Base-by-base conservation (phyloP, 1,139 yeast species). In the Blastobotrys capitulatus region DNA sequence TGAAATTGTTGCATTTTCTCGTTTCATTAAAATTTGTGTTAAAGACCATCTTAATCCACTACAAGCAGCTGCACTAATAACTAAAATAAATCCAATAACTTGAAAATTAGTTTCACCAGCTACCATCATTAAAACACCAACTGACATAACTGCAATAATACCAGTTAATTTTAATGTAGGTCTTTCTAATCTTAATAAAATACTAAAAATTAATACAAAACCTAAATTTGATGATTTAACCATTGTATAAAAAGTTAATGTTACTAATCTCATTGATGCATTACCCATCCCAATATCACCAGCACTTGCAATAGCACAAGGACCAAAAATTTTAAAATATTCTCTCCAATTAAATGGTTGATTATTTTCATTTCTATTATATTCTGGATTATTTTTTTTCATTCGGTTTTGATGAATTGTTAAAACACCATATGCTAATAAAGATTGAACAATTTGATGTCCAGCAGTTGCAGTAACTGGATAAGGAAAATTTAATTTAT, bases 251-350 rank as follows among this genome's bases (percentile, higher is more conserved):
- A 90, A 78, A 25, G 92, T 82, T 54, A 92, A 74, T 2, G 96
- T 80, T 44, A 92, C 86, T 63, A 78, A 82, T 55, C 83, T 76
- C 60, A 90, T 78, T 34, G 96, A 84, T 32, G 85, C 80, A 65
- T 92, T 92, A 32, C 96, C 92, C 57, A 89, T 75, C 2, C 98
- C 98, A 58, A 92, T 89, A 67, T 92, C 98, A 13, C 95, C 94
- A 2, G 95, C 88, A 1, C 92, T 81, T 0, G 96, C 94, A 15
- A 86, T 53, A 0, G 96, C 86, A 62, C 97, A 89, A 0, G 97
- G 97, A 1, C 87, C 63, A 42, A 89, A 82, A 50, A 78, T 82
- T 38, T 71, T 69, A 6, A 64, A 38, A 47, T 59, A 64, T 32
- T 55, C 58, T 32, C 44, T 45, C 55, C 54, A 49, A 13, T 40